These are phyloP conservation scores for Rhodosporidiobolus sp. DNA, from an alignment of 768 basidiomycete species.

Conservation along the genomic window DNA sequence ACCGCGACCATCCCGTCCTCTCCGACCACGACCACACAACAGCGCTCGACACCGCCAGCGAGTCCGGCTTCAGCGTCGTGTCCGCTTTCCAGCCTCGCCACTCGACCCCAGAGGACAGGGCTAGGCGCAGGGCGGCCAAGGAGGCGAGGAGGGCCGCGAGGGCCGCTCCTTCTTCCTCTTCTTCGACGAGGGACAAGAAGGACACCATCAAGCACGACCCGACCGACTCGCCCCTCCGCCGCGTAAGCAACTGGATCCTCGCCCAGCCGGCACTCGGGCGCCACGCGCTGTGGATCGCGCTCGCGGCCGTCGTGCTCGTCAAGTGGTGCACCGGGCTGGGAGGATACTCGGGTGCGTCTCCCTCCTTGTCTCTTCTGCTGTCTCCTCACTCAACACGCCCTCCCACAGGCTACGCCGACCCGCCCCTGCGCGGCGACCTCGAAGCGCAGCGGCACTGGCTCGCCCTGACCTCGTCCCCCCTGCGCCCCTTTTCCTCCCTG, in stretches of 20 bases:
- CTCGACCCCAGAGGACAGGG: background rate
- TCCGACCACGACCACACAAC: background rate
- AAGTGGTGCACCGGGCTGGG: slow-evolving; percentile 72
- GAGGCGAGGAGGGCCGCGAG: background rate
- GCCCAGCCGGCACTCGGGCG: background rate
- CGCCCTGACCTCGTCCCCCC: slow-evolving; percentile 41
- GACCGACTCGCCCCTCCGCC: slow-evolving; percentile 25
- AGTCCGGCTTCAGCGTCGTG: slow-evolving; percentile 9
- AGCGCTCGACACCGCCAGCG: slow-evolving; percentile 11
- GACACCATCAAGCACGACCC: background rate
- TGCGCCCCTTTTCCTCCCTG: slow-evolving; percentile 1
- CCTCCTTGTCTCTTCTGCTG: background rate
- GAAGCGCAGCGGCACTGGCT: slow-evolving; percentile 49
- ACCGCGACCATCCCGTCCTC: too few relatives aligned
- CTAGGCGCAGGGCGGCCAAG: background rate
- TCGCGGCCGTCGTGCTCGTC: slow-evolving; percentile 50
- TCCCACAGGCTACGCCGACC: slow-evolving; percentile 35
- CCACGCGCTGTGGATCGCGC: background rate
- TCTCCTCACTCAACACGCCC: background rate
- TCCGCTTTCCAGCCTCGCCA: slow-evolving; percentile 1
- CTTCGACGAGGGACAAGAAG: background rate
- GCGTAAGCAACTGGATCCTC: slow-evolving; percentile 3
- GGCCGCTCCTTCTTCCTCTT: too few relatives aligned
- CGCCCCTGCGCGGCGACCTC: slow-evolving; percentile 46
- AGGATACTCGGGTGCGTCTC: slow-evolving; percentile 71